Evolutionary conservation across 371 early-diverging fungal species (phyloP).

Genomic region (Apophysomyces variabilis): DNA sequence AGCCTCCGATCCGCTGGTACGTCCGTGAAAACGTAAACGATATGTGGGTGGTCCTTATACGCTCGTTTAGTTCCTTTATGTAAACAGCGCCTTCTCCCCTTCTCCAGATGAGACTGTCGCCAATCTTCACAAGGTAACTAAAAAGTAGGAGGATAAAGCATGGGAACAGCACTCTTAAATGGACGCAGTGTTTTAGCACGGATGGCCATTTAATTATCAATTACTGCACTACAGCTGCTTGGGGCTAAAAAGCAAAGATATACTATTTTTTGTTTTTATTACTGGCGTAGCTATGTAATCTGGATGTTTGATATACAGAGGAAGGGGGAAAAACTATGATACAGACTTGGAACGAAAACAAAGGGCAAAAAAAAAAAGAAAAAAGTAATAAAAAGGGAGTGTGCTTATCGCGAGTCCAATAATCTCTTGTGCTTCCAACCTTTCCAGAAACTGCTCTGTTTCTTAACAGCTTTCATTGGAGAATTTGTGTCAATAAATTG

Average conservation of each 20-base stretch:
- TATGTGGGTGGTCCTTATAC: not conserved
- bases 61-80: slow-evolving; percentile 77
- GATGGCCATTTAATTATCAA: slow-evolving; percentile 86
- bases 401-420: not conserved
- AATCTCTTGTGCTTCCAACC: slow-evolving; percentile 23
- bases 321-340: slow-evolving; percentile 11
- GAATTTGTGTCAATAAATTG: slow-evolving; percentile 2
- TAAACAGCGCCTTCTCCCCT: slow-evolving; percentile 94
- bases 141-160: not conserved
- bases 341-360: slow-evolving; percentile 9
- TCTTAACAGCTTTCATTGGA: slow-evolving; percentile 14
- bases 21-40: not conserved
- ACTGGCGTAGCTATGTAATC: slow-evolving; percentile 3
- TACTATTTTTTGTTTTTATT: slow-evolving; percentile 9
- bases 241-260: slow-evolving; percentile 59
- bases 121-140: slow-evolving; percentile 77
- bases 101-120: slow-evolving; percentile 89
- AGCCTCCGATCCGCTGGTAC: slow-evolving; percentile 79
- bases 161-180: not conserved
- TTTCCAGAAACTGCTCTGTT: slow-evolving; percentile 26
- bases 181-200: slow-evolving; percentile 73
- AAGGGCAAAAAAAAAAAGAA: not conserved
- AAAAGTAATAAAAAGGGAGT: not conserved
- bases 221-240: slow-evolving; percentile 89
- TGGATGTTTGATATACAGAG: slow-evolving; percentile 4